Evolutionary conservation across 768 basidiomycete species (phyloP).

Genomic region (Podaxis carcinomalis): DNA sequence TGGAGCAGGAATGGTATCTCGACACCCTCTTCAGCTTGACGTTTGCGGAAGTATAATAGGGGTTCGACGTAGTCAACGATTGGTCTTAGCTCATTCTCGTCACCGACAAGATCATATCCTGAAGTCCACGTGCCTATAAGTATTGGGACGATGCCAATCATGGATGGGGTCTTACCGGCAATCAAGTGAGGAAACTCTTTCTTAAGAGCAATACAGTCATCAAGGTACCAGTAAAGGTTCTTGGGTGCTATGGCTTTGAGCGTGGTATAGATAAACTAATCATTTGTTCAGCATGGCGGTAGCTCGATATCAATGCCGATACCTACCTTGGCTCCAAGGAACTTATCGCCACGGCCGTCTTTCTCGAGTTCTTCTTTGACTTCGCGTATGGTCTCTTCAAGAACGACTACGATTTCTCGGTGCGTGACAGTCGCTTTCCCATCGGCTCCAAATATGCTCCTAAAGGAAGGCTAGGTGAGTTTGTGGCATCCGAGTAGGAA

Average conservation of each 20-base stretch:
- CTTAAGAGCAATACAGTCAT: slow-evolving; percentile 72
- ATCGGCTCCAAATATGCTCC: slow-evolving; percentile 52
- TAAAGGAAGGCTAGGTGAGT: slow-evolving; percentile 16
- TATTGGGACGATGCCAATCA: background rate
- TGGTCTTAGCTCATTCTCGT: slow-evolving; percentile 59
- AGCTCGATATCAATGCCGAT: background rate
- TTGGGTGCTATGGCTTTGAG: slow-evolving; percentile 51
- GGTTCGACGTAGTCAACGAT: slow-evolving; percentile 59
- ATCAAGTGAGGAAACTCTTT: slow-evolving; percentile 64
- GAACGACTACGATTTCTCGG: slow-evolving; percentile 52
- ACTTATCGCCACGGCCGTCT: slow-evolving; percentile 54
- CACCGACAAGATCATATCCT: slow-evolving; percentile 82
- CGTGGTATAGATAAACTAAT: background rate
- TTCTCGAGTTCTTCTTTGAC: slow-evolving; percentile 47
- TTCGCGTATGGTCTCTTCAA: slow-evolving; percentile 46
- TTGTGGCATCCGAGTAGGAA: background rate
- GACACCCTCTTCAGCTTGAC: slow-evolving; percentile 51
- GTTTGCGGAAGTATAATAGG: slow-evolving; percentile 53
- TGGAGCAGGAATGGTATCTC: slow-evolving; percentile 77
- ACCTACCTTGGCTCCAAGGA: slow-evolving; percentile 61
- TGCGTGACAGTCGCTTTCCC: slow-evolving; percentile 57
- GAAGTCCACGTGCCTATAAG: background rate
- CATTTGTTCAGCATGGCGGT: background rate
- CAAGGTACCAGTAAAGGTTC: slow-evolving; percentile 60
- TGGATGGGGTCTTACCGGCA: background rate